Conservation (phyloP, 2,329 filamentous ascomycete species). For the Ilyonectria robusta region DNA sequence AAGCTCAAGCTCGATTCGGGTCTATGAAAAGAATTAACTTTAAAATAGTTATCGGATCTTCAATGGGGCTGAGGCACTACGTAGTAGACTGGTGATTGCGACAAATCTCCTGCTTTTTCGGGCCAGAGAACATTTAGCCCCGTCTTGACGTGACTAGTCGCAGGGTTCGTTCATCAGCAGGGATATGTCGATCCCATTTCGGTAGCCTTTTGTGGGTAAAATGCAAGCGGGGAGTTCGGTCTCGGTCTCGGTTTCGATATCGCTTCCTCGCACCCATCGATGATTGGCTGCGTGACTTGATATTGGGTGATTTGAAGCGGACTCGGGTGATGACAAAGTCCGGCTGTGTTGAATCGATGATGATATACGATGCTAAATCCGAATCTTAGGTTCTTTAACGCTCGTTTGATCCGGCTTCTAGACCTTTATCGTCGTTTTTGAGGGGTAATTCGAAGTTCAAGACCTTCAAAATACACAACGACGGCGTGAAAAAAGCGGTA, state of each 20-base stretch:
- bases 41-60: no score
- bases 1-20: no score
- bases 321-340: neutral
- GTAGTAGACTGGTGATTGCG: no score
- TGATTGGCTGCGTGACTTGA: neutral
- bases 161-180: neutral
- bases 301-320: neutral
- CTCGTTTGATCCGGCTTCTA: neutral
- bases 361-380: neutral
- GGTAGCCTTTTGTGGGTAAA: neutral
- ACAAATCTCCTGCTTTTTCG: no score
- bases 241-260: neutral
- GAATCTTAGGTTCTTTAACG: neutral
- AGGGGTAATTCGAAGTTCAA: neutral
- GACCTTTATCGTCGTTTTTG: neutral
- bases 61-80: no score
- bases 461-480: neutral
- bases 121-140: no score
- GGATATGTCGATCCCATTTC: neutral
- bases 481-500: neutral
- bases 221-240: neutral
- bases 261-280: neutral
- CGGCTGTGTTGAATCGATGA: neutral
- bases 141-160: neutral
- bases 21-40: no score